phyloP scores from a whole-genome alignment of 140 eudicot genomes.

The Stevia rebaudiana region DNA sequence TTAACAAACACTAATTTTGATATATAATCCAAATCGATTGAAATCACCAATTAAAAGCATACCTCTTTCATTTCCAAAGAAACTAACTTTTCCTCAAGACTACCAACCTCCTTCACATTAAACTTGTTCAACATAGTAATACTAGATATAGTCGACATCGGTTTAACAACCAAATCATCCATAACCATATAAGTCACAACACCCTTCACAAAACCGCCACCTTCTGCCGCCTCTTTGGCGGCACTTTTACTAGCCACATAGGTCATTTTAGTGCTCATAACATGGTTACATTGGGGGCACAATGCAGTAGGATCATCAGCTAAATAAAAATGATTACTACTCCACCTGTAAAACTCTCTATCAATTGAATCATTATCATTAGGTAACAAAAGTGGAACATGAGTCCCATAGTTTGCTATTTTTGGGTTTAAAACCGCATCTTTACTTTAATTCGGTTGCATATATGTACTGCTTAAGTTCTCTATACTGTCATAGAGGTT shows the following conservation, averaged over 20 bases:
- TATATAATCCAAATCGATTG: too few relatives aligned
- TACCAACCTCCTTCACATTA: neutral
- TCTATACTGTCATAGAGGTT: slow-evolving; percentile 40
- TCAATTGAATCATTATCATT: neutral
- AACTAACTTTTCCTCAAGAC: too few relatives aligned
- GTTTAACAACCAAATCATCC: slow-evolving; percentile 41
- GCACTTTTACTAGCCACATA: slow-evolving; percentile 8
- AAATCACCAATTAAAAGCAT: too few relatives aligned
- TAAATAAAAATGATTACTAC: neutral
- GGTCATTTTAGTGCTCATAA: neutral
- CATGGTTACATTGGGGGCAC: slow-evolving; percentile 12
- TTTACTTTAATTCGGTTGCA: slow-evolving; percentile 28
- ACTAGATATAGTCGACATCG: slow-evolving; percentile 41
- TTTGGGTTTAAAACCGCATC: slow-evolving; percentile 35
- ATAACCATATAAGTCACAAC: slow-evolving; percentile 40
- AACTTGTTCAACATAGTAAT: slow-evolving; percentile 36
- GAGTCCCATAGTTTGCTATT: neutral
- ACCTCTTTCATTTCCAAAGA: too few relatives aligned
- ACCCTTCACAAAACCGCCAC: slow-evolving; percentile 36
- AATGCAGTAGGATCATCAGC: neutral
- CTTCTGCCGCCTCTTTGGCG: neutral
- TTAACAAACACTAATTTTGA: too few relatives aligned
- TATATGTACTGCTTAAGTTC: slow-evolving; percentile 24
- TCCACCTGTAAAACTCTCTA: neutral
- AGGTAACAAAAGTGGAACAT: slow-evolving; percentile 12